Conservation (phyloP, 106 monocot genomes). For the Hemerocallis citrina region DNA sequence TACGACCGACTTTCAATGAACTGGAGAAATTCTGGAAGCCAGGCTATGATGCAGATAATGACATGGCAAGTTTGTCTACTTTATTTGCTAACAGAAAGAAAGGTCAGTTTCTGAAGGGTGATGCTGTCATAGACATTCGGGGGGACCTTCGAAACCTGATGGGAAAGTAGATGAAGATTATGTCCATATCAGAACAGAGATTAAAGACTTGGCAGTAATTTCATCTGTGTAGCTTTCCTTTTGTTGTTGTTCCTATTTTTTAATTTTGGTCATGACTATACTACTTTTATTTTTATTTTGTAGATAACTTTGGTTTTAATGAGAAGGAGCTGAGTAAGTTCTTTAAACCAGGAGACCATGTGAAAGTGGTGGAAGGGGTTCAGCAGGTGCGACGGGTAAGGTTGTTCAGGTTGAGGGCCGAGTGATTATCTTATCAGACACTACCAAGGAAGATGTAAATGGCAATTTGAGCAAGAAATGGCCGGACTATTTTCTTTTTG, state of each 20-base stretch:
- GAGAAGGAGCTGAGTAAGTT: constrained; percentile 96
- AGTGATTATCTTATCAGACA: constrained; percentile 89
- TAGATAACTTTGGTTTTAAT: constrained; percentile 83
- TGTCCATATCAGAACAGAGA: constrained; percentile 83
- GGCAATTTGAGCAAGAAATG: background rate
- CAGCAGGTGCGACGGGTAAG: constrained; percentile 99
- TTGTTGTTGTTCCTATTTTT: background rate
- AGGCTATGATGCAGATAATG: constrained; percentile 77
- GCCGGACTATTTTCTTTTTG: background rate
- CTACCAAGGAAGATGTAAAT: constrained; percentile 91
- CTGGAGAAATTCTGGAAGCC: constrained; percentile 92
- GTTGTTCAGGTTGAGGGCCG: constrained; percentile 95
- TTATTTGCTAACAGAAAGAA: constrained; percentile 97
- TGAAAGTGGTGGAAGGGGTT: constrained; percentile 92
- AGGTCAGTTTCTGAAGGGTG: constrained; percentile 97
- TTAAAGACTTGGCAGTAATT: constrained; percentile 62
- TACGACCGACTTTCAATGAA: constrained; percentile 94
- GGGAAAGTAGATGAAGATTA: constrained; percentile 97
- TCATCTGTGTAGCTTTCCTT: constrained; percentile 1
- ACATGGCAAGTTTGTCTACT: constrained; percentile 70
- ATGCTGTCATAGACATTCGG: constrained; percentile 81
- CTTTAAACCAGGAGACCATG: constrained; percentile 97
- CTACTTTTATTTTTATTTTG: constrained; percentile 4
- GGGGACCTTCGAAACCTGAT: constrained; percentile 90
- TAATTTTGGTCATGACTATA: background rate